phyloP scores from a whole-genome alignment of 495 filamentous ascomycete genomes.

The Penicillium herquei region DNA sequence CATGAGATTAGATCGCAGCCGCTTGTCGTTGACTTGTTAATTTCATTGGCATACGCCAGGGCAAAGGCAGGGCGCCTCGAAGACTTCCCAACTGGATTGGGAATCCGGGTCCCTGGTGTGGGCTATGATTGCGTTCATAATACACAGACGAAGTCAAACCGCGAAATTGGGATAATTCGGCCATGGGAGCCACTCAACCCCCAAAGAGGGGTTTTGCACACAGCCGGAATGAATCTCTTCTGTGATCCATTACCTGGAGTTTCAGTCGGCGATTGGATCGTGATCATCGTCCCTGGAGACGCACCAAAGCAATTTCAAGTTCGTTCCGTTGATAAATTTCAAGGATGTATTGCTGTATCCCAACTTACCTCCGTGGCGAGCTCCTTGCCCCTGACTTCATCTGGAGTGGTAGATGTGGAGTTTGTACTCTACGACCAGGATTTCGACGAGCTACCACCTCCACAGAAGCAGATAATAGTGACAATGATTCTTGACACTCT shows the following conservation, averaged over 20 bases:
- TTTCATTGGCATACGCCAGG: constrained; percentile 76
- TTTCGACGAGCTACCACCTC: not conserved
- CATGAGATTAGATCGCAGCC: constrained; percentile 80
- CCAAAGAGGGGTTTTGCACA: constrained; percentile 22
- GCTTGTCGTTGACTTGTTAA: constrained; percentile 79
- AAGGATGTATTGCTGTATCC: too few species aligned
- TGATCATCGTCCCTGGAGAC: constrained; percentile 5
- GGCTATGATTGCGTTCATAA: not conserved
- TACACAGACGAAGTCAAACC: not conserved
- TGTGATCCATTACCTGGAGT: constrained; percentile 32
- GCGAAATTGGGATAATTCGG: not conserved
- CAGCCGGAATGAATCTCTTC: constrained; percentile 41
- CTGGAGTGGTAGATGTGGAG: constrained; percentile 3
- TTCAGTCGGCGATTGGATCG: constrained; percentile 58
- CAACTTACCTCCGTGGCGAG: too few species aligned
- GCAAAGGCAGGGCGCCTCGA: constrained; percentile 44
- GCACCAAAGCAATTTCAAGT: constrained; percentile 19
- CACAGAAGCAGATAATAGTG: constrained; percentile 53
- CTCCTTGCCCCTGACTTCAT: constrained; percentile 6
- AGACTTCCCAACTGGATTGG: constrained; percentile 68
- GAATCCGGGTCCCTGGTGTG: constrained; percentile 59
- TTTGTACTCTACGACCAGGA: constrained; percentile 13
- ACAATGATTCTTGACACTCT: constrained; percentile 63
- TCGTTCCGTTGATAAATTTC: constrained; percentile 1
- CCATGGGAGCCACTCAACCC: not conserved